Base-by-base conservation (phyloP, 2,329 filamentous ascomycete species). In the Aspergillus phoenicis region DNA sequence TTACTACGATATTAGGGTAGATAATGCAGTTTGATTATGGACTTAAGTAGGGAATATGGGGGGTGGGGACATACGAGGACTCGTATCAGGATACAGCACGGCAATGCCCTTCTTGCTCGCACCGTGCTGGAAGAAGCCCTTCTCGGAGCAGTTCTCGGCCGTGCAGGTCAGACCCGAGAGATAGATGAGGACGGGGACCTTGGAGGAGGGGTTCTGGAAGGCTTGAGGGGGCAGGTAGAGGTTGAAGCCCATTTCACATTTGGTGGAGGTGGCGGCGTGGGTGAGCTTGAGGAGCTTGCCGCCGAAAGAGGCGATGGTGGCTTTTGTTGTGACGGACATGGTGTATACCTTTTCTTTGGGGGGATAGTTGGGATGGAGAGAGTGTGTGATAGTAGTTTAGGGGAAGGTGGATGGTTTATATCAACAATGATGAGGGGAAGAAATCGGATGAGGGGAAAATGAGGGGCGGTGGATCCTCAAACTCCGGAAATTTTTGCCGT, bases 161-260 rank as follows among this genome's bases (percentile, higher is more conserved):
- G 93, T 94, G 83, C 95, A 99, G 63, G 95, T 98, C 63, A 99
- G 83, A 55, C 95, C 95, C 13, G 94, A 94, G 61, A 99, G 88
- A 80, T 94, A 99, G 80, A 97, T 88, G 61, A 99, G 85, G 30
- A 98, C 86, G 24, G 95, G 95, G 2, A 92, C 87, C 70, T 90
- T 90, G 59, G 82, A 77, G 43, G 84, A 81, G 1, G 78, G 57
- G 53, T 77, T 70, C 15, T 77, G 70, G 64, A 84, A 79, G 59
- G 91, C 87, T 70, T 88, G 83, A 2, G 91, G 87, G 24, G 95
- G 95, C 3, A 99, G 85, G 82, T 91, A 99, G 70, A 99, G 84
- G 81, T 96, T 96, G 73, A 98, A 86, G 75, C 86, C 87, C 94
- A 98, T 99, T 71, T 93, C 88, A 68, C 92, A 97, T 70, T 86